Conservation (phyloP, 2,329 filamentous ascomycete species). For the Diaporthe humulicola region DNA sequence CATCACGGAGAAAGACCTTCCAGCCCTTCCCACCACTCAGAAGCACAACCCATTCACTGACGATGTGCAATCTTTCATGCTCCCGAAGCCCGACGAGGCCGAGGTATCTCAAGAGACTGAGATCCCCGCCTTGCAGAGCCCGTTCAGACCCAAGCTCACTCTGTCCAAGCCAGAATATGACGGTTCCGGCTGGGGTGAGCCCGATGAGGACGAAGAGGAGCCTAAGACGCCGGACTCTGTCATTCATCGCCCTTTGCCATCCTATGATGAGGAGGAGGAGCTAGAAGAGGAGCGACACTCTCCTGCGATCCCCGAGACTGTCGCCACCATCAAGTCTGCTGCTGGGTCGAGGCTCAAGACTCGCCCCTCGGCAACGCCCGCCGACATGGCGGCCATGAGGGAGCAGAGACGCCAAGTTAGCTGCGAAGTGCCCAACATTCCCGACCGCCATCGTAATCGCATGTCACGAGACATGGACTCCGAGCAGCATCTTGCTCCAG, state of each 20-base stretch:
- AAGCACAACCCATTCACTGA: constrained; percentile 54
- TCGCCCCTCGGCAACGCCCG: constrained; percentile 86
- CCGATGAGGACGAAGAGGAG: constrained; percentile 69
- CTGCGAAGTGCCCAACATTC: constrained; percentile 74
- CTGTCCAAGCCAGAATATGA: constrained; percentile 73
- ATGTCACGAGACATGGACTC: constrained; percentile 62
- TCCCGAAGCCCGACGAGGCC: constrained; percentile 56
- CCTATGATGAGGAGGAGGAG: constrained; percentile 50
- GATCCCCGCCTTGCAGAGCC: constrained; percentile 55
- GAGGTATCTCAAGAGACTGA: constrained; percentile 53
- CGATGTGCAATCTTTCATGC: constrained; percentile 62
- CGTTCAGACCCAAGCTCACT: constrained; percentile 63
- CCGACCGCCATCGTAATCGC: constrained; percentile 70
- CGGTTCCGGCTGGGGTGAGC: constrained; percentile 72
- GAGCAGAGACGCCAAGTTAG: constrained; percentile 89
- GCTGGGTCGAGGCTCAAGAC: constrained; percentile 90
- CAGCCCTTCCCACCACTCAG: constrained; percentile 48
- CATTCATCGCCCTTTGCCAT: constrained; percentile 78
- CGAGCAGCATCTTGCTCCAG: constrained; percentile 51
- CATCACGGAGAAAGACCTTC: constrained; percentile 48
- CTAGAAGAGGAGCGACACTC: constrained; percentile 64
- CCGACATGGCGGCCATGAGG: constrained; percentile 87
- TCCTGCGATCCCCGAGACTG: constrained; percentile 80
- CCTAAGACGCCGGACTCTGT: constrained; percentile 89
- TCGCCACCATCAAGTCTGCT: constrained; percentile 87